Evolutionary conservation across 2,329 filamentous ascomycete genomes (phyloP), one percentile per base, ranked within the genome.

Genomic region (Leptographium galeiforme): DNA sequence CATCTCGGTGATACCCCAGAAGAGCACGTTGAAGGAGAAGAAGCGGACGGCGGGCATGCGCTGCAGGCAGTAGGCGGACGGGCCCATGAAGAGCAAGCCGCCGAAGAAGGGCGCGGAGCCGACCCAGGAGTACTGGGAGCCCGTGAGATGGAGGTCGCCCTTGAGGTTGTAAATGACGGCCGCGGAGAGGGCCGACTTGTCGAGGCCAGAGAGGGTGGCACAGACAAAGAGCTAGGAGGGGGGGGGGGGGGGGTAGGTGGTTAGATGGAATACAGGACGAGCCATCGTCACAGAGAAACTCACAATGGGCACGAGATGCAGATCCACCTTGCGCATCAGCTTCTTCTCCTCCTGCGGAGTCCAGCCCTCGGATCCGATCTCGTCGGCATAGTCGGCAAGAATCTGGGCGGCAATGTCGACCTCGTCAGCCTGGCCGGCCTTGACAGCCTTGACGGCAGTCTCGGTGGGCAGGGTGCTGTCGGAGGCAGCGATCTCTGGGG

Each of bases 391-490:
- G 53, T 62, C 45, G 8, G 61, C 59, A 10, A 63, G 53, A 48
- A 63, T 61, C 48, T 60, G 60, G 6, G 60, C 59, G 10, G 61
- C 61, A 45, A 63, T 60, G 47, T 63, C 61, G 18, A 62, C 56
- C 25, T 62, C 58, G 2, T 62, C 45, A 14, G 56, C 60, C 7
- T 59, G 56, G 4, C 61, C 61, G 4, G 60, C 58, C 53, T 63
- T 60, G 60, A 46, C 43, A 11, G 43, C 43, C 43, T 46, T 46
- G 25, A 46, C 11, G 30, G 43, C 59, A 14, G 54, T 56, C 51
- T 60, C 56, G 18, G 57, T 56, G 1, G 46, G 33, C 46, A 11
- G 11, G 19, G 4, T 19, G 19, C 7, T 13, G 8, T 36, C 34
- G 34, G 34, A 36, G 34, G 8, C 34, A 4, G 25, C 8, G 25